Evolutionary conservation across 2,329 filamentous ascomycete species (phyloP).

Genomic region (Colletotrichum liaoningense): DNA sequence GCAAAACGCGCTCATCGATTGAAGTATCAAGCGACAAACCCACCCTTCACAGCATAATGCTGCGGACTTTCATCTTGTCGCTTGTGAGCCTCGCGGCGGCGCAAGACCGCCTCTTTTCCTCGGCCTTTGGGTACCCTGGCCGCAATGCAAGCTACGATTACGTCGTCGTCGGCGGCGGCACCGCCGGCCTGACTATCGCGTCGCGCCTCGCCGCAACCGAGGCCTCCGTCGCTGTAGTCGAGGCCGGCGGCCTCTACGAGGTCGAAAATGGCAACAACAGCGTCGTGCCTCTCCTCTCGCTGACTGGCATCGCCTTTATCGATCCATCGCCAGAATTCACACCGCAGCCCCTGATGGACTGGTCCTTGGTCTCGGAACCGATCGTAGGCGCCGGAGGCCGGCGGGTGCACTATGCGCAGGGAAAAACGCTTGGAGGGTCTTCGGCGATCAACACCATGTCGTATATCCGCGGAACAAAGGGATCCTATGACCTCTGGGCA

Average conservation of each 20-base stretch:
- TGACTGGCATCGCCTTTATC: constrained; percentile 33
- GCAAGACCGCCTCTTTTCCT: constrained; percentile 22
- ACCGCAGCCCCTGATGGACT: constrained; percentile 43
- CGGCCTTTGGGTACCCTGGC: constrained; percentile 35
- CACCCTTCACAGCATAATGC: neutral
- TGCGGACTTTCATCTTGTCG: neutral
- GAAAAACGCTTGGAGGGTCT: constrained; percentile 48
- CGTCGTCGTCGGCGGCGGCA: constrained; percentile 51
- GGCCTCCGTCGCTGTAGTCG: constrained; percentile 49
- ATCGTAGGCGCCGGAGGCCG: constrained; percentile 41
- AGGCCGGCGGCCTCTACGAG: constrained; percentile 50
- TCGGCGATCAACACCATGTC: constrained; percentile 44
- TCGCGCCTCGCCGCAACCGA: constrained; percentile 46
- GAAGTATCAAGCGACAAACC: neutral
- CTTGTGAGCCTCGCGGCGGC: neutral
- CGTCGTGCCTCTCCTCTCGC: constrained; percentile 38
- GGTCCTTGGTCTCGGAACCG: constrained; percentile 42
- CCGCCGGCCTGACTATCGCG: constrained; percentile 48
- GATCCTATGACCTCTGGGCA: constrained; percentile 45
- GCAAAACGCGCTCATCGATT: neutral
- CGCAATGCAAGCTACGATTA: constrained; percentile 36
- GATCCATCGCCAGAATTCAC: constrained; percentile 35
- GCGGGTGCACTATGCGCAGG: constrained; percentile 49
- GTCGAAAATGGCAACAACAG: constrained; percentile 42
- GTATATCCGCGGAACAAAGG: constrained; percentile 41